Base-by-base conservation (phyloP, 805 yeast genomes). In the Candida multigemmis region DNA sequence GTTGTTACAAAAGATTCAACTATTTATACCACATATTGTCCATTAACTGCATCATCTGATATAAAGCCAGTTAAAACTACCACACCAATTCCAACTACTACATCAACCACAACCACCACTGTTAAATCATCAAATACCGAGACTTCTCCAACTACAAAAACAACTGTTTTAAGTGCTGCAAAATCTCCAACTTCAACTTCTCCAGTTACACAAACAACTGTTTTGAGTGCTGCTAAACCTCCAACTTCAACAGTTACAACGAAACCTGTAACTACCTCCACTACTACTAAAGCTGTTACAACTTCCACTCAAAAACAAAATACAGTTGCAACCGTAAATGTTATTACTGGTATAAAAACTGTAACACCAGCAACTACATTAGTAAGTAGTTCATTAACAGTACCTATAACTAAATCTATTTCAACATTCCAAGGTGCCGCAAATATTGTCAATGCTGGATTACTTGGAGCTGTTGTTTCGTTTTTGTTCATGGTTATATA, bases 341-440 rank as follows among this genome's bases (percentile, higher is more conserved):
- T 60, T n/a, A 60, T 61, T 27, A 55, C 66, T 15, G 44, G 57
- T 40, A 60, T 61, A 23, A 36, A 50, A 9, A 61, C 68, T 12
- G 50, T 58, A 32, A 37, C 56, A 11, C 41, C 50, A 15, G 21
- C 39, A 6, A 23, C 49, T 12, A 31, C 47, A 14, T 22, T 40
- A 13, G 28, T 37, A 17, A 18, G 29, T n/a, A 25, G 34, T 15
- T 13, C 47, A 8, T 28, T 46, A n/a, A 31, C 36, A 3, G 27
- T 37, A 10, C 19, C 35, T 12, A 34, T 40, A 8, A 31, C 34
- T 12, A 24, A 34, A 6, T 26, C 36, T 14, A 25, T 46, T 11
- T 33, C 47, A 10, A 36, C 47, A 6, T 55, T 44, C 39, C 52
- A 48, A 31, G 63, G 54, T 18, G 46, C 43, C 21, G 59, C 54